A percentile compares a stretch with the other conserved stretches of the same genome.
These are phyloP conservation scores for Daedaleopsis sinensis DNA, from an alignment of 768 basidiomycete species.

Conservation along the genomic window DNA sequence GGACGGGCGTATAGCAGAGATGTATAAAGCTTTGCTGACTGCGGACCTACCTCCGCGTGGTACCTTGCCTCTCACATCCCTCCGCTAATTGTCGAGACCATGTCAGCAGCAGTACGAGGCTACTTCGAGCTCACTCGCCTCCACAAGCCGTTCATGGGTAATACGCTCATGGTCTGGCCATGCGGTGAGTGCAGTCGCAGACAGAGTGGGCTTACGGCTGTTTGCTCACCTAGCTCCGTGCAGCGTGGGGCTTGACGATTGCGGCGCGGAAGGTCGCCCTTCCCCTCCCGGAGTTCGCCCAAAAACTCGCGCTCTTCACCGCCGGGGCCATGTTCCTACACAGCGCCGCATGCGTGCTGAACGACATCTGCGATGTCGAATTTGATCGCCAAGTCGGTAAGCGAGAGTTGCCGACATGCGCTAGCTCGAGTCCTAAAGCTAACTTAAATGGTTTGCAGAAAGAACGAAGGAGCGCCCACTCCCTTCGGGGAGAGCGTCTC, in stretches of 20 bases:
- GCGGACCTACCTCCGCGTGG: too few relatives aligned
- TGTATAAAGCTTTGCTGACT: too few relatives aligned
- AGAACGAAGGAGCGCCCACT: conserved; percentile 38
- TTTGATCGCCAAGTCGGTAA: conserved; percentile 42
- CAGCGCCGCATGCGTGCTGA: conserved; percentile 27
- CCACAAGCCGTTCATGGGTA: conserved; percentile 26
- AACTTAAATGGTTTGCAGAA: conserved; percentile 26
- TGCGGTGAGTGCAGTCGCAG: conserved; percentile 17
- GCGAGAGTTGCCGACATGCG: background rate
- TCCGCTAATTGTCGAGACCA: background rate
- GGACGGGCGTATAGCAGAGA: too few relatives aligned
- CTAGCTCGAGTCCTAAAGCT: background rate
- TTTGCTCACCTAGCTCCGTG: background rate
- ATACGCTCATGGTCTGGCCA: conserved; percentile 30
- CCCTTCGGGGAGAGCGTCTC: conserved; percentile 34
- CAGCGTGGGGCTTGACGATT: conserved; percentile 30
- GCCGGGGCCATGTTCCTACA: conserved; percentile 27
- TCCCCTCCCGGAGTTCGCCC: conserved; percentile 8
- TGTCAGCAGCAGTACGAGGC: background rate
- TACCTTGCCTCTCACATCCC: too few relatives aligned
- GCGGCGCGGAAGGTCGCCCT: conserved; percentile 18
- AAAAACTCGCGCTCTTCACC: conserved; percentile 16
- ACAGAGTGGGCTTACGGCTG: too few relatives aligned
- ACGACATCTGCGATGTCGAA: conserved; percentile 31
- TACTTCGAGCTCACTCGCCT: conserved; percentile 28